Evolutionary conservation across 2,329 filamentous ascomycete species (phyloP).

Genomic region (Colletotrichum truncatum): DNA sequence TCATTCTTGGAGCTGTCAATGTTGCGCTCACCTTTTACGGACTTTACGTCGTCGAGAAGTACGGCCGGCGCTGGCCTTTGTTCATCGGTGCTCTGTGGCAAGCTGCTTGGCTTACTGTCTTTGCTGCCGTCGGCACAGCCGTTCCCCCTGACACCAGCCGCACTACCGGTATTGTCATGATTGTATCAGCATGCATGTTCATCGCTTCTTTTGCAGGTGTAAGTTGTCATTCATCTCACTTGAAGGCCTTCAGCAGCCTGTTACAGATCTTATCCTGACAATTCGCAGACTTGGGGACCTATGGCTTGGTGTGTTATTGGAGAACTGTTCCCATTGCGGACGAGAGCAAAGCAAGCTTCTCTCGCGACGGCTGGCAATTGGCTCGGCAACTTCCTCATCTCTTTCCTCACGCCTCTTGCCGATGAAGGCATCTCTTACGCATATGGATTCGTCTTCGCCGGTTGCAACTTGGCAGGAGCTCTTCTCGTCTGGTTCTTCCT

Average conservation of each 20-base stretch:
- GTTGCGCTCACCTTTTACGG: conserved; percentile 73
- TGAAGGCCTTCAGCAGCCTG: neutral
- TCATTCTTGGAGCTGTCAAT: conserved; percentile 75
- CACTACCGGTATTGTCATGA: conserved; percentile 71
- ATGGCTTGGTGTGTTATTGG: conserved; percentile 75
- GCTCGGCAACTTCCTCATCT: conserved; percentile 73
- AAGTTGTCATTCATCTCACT: conserved; percentile 24
- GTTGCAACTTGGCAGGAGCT: conserved; percentile 66
- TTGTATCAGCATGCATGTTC: conserved; percentile 78
- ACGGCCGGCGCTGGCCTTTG: conserved; percentile 74
- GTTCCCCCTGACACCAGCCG: conserved; percentile 51
- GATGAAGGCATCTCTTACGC: conserved; percentile 67
- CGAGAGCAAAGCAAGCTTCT: conserved; percentile 63
- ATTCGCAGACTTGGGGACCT: conserved; percentile 69
- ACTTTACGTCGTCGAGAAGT: conserved; percentile 74
- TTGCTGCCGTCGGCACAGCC: conserved; percentile 65
- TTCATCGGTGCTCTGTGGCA: conserved; percentile 75
- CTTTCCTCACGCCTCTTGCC: conserved; percentile 76
- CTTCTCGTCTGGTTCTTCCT: conserved; percentile 75
- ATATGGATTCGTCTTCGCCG: conserved; percentile 74
- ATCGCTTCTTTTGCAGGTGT: conserved; percentile 73
- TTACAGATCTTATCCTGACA: neutral
- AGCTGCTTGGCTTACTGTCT: conserved; percentile 71
- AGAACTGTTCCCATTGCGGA: conserved; percentile 70
- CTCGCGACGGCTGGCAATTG: conserved; percentile 65